These are phyloP conservation scores for Backusella circina DNA, from an alignment of 192 early-diverging fungal genomes.

Conservation along the genomic window DNA sequence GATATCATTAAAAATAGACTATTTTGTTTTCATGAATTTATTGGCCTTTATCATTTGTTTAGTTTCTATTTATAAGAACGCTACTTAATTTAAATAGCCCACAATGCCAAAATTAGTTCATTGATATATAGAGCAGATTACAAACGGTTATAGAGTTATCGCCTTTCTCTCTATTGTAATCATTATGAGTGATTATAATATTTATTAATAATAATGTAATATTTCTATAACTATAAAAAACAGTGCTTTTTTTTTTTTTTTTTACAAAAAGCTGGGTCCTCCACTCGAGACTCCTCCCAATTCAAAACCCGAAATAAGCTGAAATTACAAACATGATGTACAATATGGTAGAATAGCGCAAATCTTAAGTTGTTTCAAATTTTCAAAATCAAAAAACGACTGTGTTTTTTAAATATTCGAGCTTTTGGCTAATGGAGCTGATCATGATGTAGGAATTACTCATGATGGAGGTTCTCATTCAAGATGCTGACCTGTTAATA, in stretches of 20 bases:
- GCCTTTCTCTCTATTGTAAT: background rate
- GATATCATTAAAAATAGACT: background rate
- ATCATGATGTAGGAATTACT: too few species aligned
- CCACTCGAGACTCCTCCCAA: background rate
- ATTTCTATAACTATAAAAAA: background rate
- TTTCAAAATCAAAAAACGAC: too few species aligned
- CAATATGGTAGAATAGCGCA: too few species aligned
- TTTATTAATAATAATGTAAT: background rate
- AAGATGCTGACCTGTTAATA: too few species aligned
- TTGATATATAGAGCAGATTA: too few species aligned
- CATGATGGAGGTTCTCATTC: too few species aligned
- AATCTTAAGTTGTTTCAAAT: too few species aligned
- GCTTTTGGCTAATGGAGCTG: too few species aligned
- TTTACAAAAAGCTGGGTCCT: background rate
- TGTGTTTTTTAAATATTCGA: too few species aligned
- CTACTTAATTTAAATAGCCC: background rate
- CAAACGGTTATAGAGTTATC: too few species aligned
- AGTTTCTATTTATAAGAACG: background rate
- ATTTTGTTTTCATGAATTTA: background rate
- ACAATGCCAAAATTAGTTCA: background rate
- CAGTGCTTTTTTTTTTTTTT: background rate
- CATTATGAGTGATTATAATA: background rate
- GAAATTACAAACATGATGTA: too few species aligned
- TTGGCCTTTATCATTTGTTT: background rate
- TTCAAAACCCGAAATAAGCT: background rate